Base-by-base conservation (phyloP, 495 filamentous ascomycete species). In the Penicillium silybi region DNA sequence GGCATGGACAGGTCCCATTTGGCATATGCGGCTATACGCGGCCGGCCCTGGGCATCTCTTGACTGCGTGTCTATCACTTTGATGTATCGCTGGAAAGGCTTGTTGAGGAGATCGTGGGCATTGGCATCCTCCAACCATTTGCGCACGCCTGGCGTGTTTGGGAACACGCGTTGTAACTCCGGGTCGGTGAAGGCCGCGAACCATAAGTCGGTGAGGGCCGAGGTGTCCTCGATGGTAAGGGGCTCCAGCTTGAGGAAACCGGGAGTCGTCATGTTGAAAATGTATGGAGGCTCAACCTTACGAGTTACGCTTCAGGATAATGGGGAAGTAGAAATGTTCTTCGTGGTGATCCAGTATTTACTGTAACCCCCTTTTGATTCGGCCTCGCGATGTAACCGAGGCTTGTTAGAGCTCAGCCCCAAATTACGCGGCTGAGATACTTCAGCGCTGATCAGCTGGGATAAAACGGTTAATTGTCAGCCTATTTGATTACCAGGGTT, bases 111-210 rank as follows among this genome's bases (percentile, higher is more conserved):
- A 35, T 67, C 64, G 26, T 53, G 15, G 17, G 19, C 40, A 41
- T 52, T 63, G 41, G 50, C 50, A 13, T 61, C 40, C 4, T 52
- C 48, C 44, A 54, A 54, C 64, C 66, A 69, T 48, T 63, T 20
- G 3, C 53, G 64, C 17, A 62, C 39, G 2, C 50, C 54, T 1
- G 62, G 64, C 2, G 66, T 69, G 42, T 67, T 41, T 2, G 66
- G 66, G 32, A 61, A 55, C 10, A 65, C 34, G 20, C 26, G 39
- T 15, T 35, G 45, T 40, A 68, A 50, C 15, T 11, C 23, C 0
- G 60, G 50, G 18, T 53, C 50, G 65, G 54, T 50, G 53, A 69
- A 69, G 32, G 59, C 62, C n/a, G 53, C 56, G 26, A 62, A 69
- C 58, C 54, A 69, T 4, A 69, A 25, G 1, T 64, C 56, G 0